These are phyloP conservation scores for Alloteropsis semialata DNA, from an alignment of 176 grass and related monocot species.

Conservation along the genomic window DNA sequence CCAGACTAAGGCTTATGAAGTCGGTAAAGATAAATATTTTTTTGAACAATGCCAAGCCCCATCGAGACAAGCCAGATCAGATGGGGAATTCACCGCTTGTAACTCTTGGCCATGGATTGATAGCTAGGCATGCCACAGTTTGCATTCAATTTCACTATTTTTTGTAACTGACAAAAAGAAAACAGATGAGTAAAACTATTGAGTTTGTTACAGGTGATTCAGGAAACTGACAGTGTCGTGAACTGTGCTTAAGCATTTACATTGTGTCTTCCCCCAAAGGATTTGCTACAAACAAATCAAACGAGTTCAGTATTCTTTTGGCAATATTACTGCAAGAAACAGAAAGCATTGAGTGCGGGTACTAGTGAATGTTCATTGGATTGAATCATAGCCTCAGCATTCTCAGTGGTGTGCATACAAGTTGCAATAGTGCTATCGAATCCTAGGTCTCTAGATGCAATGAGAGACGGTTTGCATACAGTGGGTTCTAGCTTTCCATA, in stretches of 20 bases:
- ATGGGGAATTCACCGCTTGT: no score
- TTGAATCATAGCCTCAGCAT: neutral
- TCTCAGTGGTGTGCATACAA: neutral
- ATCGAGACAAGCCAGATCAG: no score
- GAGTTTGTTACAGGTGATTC: neutral
- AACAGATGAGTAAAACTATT: neutral
- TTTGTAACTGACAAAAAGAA: neutral
- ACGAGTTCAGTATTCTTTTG: neutral
- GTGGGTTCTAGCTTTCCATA: neutral
- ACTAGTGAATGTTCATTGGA: neutral
- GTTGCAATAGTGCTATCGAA: neutral
- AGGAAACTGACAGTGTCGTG: neutral
- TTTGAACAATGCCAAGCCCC: neutral
- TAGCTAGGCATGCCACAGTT: neutral
- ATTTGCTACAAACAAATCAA: neutral
- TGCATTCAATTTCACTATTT: neutral
- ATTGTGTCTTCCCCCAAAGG: neutral
- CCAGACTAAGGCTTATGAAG: neutral
- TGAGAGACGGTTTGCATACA: neutral
- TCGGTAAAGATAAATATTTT: neutral
- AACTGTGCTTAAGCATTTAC: no score
- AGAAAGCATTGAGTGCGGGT: neutral
- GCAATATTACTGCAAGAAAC: neutral
- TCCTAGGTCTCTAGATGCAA: neutral
- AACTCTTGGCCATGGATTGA: neutral